Percentiles rank a stretch among this genome's conserved stretches.
These are phyloP conservation scores for Chamaecrista fasciculata DNA, from an alignment of 306 rosid genomes.

Conservation along the genomic window DNA sequence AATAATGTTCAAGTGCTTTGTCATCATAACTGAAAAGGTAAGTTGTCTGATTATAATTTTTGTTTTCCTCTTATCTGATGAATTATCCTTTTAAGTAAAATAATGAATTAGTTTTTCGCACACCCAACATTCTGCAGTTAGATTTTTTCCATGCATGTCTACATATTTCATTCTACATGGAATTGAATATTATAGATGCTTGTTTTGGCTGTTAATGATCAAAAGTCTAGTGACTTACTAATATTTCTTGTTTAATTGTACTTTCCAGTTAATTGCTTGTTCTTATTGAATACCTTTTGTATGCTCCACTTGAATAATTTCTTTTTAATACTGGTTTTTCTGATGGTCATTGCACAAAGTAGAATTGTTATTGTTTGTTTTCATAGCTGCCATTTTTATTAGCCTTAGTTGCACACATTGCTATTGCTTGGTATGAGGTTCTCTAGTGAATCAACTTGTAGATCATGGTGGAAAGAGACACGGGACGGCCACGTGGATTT, in stretches of 20 bases:
- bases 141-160: background rate
- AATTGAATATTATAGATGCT: slow-evolving; percentile 7
- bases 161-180: background rate
- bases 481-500: slow-evolving; percentile 95
- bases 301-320: slow-evolving; percentile 1
- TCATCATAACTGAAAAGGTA: slow-evolving; percentile 50
- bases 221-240: background rate
- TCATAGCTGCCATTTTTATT: slow-evolving; percentile 16
- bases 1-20: slow-evolving; percentile 45
- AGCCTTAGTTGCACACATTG: slow-evolving; percentile 21
- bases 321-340: background rate
- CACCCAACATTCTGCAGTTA: slow-evolving; percentile 6
- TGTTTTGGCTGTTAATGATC: slow-evolving; percentile 4
- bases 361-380: slow-evolving; percentile 13
- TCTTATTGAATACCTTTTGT: slow-evolving; percentile 1
- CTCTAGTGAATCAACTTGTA: slow-evolving; percentile 46
- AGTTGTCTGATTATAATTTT: slow-evolving; percentile 40
- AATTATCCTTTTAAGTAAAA: background rate
- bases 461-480: slow-evolving; percentile 95
- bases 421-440: slow-evolving; percentile 28
- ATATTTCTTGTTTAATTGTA: slow-evolving; percentile 23
- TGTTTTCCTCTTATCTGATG: slow-evolving; percentile 7
- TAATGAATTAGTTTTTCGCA: slow-evolving; percentile 19
- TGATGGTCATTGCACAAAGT: slow-evolving; percentile 14
- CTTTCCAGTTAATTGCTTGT: background rate